Evolutionary conservation across 2,329 filamentous ascomycete genomes (phyloP).

Genomic region (Incumbomyces lentus): DNA sequence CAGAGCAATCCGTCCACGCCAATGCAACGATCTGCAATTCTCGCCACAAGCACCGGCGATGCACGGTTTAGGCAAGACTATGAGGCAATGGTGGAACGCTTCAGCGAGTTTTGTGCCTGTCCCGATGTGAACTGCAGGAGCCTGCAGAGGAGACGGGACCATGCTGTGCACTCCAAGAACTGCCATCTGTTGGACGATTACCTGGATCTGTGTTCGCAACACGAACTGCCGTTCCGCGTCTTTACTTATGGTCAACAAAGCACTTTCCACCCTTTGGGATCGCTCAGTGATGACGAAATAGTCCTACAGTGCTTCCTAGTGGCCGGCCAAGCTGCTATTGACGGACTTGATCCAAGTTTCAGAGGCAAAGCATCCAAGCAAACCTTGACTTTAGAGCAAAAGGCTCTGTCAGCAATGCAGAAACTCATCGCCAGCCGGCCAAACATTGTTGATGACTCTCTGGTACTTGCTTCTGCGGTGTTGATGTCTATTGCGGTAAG

Average conservation of each 20-base stretch:
- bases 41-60: background rate
- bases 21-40: background rate
- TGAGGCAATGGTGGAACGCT: background rate
- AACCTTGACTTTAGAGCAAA: conserved; percentile 1
- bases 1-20: background rate
- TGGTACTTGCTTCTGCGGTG: conserved; percentile 2
- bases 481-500: conserved; percentile 4
- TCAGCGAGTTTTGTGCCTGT: conserved; percentile 2
- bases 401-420: conserved; percentile 1
- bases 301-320: conserved; percentile 1
- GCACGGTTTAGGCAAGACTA: background rate
- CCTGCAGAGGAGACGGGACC: background rate
- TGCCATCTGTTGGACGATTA: conserved; percentile 2
- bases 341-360: conserved; percentile 1
- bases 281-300: background rate
- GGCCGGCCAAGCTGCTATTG: conserved; percentile 2
- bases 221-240: background rate
- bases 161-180: background rate
- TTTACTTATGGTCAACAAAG: background rate
- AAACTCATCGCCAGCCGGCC: conserved; percentile 1
- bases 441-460: background rate
- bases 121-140: background rate
- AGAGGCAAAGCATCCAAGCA: conserved; percentile 2
- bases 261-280: background rate
- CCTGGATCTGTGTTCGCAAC: background rate